phyloP scores from a whole-genome alignment of 2,329 filamentous ascomycete genomes.

The Byssoonygena ceratinophila region DNA sequence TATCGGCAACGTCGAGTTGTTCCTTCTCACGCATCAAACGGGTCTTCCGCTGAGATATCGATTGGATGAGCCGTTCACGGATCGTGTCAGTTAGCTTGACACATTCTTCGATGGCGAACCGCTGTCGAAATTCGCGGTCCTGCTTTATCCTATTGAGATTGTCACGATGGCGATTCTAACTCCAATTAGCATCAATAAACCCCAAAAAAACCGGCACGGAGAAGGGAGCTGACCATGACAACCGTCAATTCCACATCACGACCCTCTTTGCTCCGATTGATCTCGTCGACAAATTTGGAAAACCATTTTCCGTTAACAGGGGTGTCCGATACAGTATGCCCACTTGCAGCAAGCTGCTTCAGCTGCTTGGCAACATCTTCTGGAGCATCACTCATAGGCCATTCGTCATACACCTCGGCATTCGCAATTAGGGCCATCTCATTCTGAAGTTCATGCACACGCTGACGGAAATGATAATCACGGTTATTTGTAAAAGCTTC shows the following conservation, averaged over 20 bases:
- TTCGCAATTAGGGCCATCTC: slow-evolving; percentile 79
- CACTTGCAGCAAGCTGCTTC: slow-evolving; percentile 45
- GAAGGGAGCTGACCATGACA: slow-evolving; percentile 55
- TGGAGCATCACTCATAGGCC: slow-evolving; percentile 54
- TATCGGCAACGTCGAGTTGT: slow-evolving; percentile 56
- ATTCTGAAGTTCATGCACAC: slow-evolving; percentile 82
- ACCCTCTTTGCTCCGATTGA: slow-evolving; percentile 80
- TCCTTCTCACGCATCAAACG: slow-evolving; percentile 55
- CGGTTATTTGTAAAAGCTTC: slow-evolving; percentile 69
- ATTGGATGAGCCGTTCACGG: slow-evolving; percentile 50
- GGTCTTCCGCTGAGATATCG: slow-evolving; percentile 47
- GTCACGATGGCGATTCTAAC: slow-evolving; percentile 48
- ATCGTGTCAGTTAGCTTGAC: slow-evolving; percentile 48
- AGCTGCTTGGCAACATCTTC: slow-evolving; percentile 59
- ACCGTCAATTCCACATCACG: slow-evolving; percentile 73
- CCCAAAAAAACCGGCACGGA: background rate
- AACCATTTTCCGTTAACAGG: slow-evolving; percentile 67
- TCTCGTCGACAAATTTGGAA: slow-evolving; percentile 69
- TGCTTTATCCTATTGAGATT: slow-evolving; percentile 47
- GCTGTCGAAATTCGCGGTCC: slow-evolving; percentile 49
- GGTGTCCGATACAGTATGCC: slow-evolving; percentile 59
- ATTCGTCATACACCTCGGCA: slow-evolving; percentile 66
- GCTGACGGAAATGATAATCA: slow-evolving; percentile 75
- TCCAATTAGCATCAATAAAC: background rate
- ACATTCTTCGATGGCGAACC: slow-evolving; percentile 54